Percentiles rank a stretch among this genome's conserved stretches.
phyloP scores from a whole-genome alignment of 176 grass and related monocot species.

The Aegilops sharonensis region DNA sequence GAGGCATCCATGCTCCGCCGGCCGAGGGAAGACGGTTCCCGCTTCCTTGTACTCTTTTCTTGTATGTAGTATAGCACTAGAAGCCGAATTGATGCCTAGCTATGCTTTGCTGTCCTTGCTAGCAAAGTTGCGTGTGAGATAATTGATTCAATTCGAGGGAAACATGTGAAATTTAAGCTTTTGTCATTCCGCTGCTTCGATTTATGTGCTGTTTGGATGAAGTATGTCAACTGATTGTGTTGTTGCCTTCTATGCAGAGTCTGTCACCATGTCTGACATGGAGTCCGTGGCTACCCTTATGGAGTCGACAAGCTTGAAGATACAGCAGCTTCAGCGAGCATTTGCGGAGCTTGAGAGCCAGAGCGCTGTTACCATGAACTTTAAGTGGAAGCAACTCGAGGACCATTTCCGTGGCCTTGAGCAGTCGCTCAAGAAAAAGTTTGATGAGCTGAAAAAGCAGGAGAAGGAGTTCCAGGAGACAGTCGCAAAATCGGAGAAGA shows the following conservation, averaged over 20 bases:
- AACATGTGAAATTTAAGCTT: not conserved
- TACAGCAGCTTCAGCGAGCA: slow-evolving; percentile 75
- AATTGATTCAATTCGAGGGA: not conserved
- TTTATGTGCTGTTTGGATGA: not conserved
- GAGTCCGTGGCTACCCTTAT: slow-evolving; percentile 70
- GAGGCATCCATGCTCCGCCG: not conserved
- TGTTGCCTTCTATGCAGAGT: not conserved
- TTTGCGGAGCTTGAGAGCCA: slow-evolving; percentile 86
- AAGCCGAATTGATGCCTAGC: not conserved
- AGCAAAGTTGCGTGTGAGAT: not conserved
- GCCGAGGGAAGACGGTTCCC: not conserved
- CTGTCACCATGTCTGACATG: slow-evolving; percentile 45
- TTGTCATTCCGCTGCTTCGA: not conserved
- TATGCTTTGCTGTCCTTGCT: not conserved
- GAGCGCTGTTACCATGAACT: slow-evolving; percentile 61
- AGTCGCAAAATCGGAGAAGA: slow-evolving; percentile 43
- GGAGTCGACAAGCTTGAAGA: slow-evolving; percentile 78
- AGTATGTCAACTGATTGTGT: not conserved
- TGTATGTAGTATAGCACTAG: not conserved
- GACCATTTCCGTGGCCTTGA: slow-evolving; percentile 90
- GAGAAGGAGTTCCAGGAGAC: slow-evolving; percentile 65
- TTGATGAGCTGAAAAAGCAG: slow-evolving; percentile 68
- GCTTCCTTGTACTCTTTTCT: not conserved
- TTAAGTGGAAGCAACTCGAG: slow-evolving; percentile 98
- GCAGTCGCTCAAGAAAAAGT: slow-evolving; percentile 68